Evolutionary conservation across 2,329 filamentous ascomycete genomes (phyloP).

Genomic region (Ophiostoma sp.): DNA sequence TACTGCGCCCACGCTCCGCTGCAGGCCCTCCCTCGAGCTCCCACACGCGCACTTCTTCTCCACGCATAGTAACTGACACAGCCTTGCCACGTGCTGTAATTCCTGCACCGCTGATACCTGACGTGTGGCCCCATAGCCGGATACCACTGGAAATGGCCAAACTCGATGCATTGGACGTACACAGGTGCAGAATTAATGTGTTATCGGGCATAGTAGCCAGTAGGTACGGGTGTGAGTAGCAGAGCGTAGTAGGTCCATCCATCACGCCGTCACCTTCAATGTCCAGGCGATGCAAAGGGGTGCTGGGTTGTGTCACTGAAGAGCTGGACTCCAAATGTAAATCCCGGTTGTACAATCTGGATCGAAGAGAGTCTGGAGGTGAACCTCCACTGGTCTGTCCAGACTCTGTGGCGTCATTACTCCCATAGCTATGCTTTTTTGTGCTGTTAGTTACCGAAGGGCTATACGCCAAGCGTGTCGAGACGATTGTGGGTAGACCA

Average conservation of each 20-base stretch:
- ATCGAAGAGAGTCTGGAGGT: background rate
- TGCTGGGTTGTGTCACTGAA: background rate
- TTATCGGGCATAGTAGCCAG: slow-evolving; percentile 82
- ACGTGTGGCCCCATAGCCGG: slow-evolving; percentile 86
- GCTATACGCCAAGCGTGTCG: slow-evolving; percentile 41
- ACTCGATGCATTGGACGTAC: slow-evolving; percentile 62
- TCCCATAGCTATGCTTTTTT: background rate
- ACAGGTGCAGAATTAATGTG: slow-evolving; percentile 75
- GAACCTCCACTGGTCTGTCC: background rate
- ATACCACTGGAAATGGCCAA: slow-evolving; percentile 68
- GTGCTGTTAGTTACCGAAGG: background rate
- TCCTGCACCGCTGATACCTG: slow-evolving; percentile 77
- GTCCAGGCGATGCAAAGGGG: background rate
- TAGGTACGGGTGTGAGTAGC: slow-evolving; percentile 77
- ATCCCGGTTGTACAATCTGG: background rate
- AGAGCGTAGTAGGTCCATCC: slow-evolving; percentile 52
- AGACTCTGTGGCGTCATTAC: background rate
- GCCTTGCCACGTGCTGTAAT: slow-evolving; percentile 81
- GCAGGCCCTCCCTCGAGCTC: slow-evolving; percentile 63
- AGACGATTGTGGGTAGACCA: slow-evolving; percentile 34
- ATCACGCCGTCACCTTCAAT: background rate
- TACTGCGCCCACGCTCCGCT: slow-evolving; percentile 39
- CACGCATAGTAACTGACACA: slow-evolving; percentile 78
- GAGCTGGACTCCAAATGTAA: background rate
- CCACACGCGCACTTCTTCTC: slow-evolving; percentile 79